A percentile compares a stretch with the other conserved stretches of the same genome.
phyloP scores from a whole-genome alignment of 768 basidiomycete species.

The Cyclocybe aegerita region DNA sequence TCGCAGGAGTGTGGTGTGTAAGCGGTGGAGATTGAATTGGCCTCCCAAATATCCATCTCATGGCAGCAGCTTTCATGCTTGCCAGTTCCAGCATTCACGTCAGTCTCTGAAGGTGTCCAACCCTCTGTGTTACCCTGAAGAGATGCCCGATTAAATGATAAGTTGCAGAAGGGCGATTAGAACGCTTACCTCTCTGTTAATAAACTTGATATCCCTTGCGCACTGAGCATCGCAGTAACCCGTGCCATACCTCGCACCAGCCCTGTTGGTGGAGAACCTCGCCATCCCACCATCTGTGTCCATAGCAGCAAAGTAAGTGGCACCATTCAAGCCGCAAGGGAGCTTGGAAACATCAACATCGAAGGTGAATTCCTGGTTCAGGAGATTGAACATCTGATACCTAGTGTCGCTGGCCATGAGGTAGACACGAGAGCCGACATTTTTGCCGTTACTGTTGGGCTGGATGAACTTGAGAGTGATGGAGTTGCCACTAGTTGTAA shows the following conservation, averaged over 20 bases:
- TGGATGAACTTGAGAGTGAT: conserved; percentile 40
- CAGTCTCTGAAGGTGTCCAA: background rate
- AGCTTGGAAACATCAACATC: conserved; percentile 21
- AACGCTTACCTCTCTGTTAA: conserved; percentile 15
- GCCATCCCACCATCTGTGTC: conserved; percentile 18
- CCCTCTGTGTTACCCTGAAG: conserved; percentile 2
- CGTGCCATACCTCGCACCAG: conserved; percentile 22
- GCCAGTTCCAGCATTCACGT: conserved; percentile 2
- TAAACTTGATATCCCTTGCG: conserved; percentile 20
- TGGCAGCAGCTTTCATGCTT: conserved; percentile 7
- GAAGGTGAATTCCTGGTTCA: conserved; percentile 21
- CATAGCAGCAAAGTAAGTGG: conserved; percentile 20
- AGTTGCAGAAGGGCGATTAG: background rate
- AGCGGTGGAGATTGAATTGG: background rate
- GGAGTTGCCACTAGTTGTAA: conserved; percentile 34
- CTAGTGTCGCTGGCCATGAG: conserved; percentile 16
- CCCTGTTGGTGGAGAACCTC: conserved; percentile 16
- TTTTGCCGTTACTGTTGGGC: conserved; percentile 11
- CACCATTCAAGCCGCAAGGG: conserved; percentile 19
- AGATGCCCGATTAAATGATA: background rate
- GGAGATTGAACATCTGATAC: conserved; percentile 19
- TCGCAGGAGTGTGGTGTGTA: conserved; percentile 5
- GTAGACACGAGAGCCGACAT: conserved; percentile 19
- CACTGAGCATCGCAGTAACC: conserved; percentile 24
- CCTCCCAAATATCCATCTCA: conserved; percentile 11